Evolutionary conservation across 768 basidiomycete genomes (phyloP), one percentile per base, ranked within the genome.

Genomic region (Cyclocybe aegerita): DNA sequence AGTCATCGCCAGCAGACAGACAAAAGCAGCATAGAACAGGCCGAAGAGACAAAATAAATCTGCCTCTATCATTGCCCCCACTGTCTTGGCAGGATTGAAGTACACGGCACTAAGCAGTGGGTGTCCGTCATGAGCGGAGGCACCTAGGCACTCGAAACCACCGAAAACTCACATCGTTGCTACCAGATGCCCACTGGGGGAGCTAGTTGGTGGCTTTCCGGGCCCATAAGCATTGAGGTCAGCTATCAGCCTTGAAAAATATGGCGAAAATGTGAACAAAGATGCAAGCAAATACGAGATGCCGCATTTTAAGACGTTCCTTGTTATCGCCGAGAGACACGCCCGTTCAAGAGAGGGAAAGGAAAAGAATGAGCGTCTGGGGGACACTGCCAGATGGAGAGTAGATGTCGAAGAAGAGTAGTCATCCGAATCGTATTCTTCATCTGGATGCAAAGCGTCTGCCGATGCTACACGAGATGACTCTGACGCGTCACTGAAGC

Each of bases 31-130:
- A 55, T 88, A 89, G 0, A 86, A 42, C 38, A 91, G 72, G 1
- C 86, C 84, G 58, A 83, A 70, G 32, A 88, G 57, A 62, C 90
- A 97, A 66, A 80, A 94, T 5, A 88, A 70, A 59, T 93, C 85
- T 8, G 95, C 92, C 63, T 98, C 92, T 37, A 96, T 66, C 94
- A 98, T 98, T 0, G 80, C 88, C 4, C 96, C 97, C 4, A 89
- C 72, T 0, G 93, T 94, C 62, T 96, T 94, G 23, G 94, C 94
- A 4, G 96, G 96, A 59, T 95, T 93, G 66, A 84, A 98, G 67
- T 98, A 94, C 0, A 91, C 88, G 4, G 82, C 82, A 52, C 90
- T 86, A 57, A 41, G 49, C 30, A 45, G 33, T 36, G 44, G 42
- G 33, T 16, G n/a, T 36, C 54, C 15, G 40, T 16, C 14, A 37